These are phyloP conservation scores for Pseudogymnoascus sp. DNA, from an alignment of 2,329 filamentous ascomycete genomes.

Conservation along the genomic window DNA sequence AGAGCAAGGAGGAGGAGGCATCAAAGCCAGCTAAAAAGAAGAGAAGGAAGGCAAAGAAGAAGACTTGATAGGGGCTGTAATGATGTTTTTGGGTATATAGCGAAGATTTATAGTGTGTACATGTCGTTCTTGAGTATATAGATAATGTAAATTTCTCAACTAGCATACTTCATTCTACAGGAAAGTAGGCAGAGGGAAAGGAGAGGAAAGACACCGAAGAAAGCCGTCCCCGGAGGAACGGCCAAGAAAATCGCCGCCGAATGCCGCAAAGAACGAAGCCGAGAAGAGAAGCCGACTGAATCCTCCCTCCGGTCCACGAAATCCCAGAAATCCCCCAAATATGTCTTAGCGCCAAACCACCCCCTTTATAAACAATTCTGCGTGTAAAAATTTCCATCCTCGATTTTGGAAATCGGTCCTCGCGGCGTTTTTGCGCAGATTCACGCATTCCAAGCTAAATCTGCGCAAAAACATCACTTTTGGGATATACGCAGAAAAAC, in stretches of 20 bases:
- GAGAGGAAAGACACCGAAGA: neutral
- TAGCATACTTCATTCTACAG: neutral
- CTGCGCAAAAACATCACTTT: neutral
- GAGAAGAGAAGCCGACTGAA: neutral
- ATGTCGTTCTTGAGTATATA: neutral
- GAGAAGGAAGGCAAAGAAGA: conserved; percentile 7
- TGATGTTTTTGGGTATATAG: neutral
- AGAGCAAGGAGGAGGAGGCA: neutral
- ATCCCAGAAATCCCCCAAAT: too few species aligned
- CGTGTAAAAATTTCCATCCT: too few species aligned
- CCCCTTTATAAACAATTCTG: too few species aligned
- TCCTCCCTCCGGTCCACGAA: neutral
- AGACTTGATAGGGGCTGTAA: neutral
- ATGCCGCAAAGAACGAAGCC: neutral
- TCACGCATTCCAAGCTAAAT: neutral
- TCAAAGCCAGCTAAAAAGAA: neutral
- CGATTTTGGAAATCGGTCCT: too few species aligned
- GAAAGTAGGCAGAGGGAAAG: neutral
- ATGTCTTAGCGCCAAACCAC: too few species aligned
- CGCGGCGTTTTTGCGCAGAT: neutral
- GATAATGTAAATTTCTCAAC: neutral
- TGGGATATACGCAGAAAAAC: too few species aligned
- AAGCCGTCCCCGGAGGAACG: neutral
- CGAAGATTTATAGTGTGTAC: neutral
- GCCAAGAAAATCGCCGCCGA: neutral